These are phyloP conservation scores for Fusarium bulbicola DNA, from an alignment of 2,329 filamentous ascomycete genomes.

Conservation along the genomic window DNA sequence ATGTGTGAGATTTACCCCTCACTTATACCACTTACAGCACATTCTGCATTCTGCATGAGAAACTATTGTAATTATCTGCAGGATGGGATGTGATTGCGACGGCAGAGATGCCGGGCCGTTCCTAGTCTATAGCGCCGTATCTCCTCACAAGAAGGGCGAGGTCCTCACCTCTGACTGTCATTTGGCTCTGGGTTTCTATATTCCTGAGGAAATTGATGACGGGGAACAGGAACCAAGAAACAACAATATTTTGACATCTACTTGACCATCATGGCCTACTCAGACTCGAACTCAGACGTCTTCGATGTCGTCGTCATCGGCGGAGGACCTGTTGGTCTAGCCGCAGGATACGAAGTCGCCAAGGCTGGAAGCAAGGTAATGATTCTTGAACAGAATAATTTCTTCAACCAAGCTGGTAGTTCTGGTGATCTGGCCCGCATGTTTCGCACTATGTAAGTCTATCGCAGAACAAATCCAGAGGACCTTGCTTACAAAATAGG, in stretches of 20 bases:
- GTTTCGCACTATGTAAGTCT: slow-evolving; percentile 21
- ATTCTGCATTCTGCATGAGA: background rate
- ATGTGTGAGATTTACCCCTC: background rate
- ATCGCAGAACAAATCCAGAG: fast-evolving
- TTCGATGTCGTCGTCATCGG: slow-evolving; percentile 21
- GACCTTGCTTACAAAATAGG: background rate
- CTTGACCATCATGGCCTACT: fast-evolving
- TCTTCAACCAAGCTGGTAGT: slow-evolving; percentile 25
- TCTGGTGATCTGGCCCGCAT: slow-evolving; percentile 22
- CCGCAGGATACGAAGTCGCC: slow-evolving; percentile 28
- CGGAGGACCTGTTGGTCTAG: slow-evolving; percentile 19
- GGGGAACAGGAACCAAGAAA: no score
- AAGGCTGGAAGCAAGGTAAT: slow-evolving; percentile 17
- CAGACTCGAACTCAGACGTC: background rate
- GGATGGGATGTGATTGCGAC: background rate
- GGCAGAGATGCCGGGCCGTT: background rate
- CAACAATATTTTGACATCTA: no score
- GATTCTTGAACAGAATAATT: slow-evolving; percentile 25
- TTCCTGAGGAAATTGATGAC: no score
- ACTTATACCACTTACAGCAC: background rate
- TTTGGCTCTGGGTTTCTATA: fast-evolving
- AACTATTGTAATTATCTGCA: background rate
- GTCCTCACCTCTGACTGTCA: fast-evolving
- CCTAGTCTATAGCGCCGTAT: background rate
- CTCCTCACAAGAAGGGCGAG: background rate